phyloP scores from a whole-genome alignment of 352 stramenopile genomes.

The Globisporangium viniferum region DNA sequence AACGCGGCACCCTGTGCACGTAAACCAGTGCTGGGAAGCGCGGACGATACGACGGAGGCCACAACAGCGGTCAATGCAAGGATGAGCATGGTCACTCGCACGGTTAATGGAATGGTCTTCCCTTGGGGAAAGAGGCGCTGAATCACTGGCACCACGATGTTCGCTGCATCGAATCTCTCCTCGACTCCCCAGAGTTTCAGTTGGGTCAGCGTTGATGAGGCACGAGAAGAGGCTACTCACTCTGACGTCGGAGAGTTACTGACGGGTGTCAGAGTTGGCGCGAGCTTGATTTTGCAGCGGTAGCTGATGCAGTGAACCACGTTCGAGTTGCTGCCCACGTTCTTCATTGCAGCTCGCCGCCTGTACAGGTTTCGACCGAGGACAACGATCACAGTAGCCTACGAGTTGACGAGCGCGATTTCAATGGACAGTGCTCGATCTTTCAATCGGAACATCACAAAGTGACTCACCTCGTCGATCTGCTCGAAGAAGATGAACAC shows the following conservation, averaged over 20 bases:
- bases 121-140: not conserved
- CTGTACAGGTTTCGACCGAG: constrained; percentile 1
- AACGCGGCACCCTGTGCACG: not conserved
- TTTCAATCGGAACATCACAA: not conserved
- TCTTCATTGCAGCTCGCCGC: not conserved
- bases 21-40: not conserved
- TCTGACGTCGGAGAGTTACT: not conserved
- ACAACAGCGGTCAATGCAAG: not conserved
- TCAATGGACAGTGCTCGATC: not conserved
- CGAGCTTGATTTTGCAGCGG: not conserved
- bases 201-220: not conserved
- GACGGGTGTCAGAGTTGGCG: not conserved
- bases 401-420: constrained; percentile 1
- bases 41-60: not conserved
- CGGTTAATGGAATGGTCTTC: not conserved
- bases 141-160: not conserved
- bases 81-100: not conserved
- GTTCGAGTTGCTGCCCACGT: not conserved
- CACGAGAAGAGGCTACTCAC: not conserved
- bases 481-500: constrained; percentile 2
- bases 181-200: not conserved
- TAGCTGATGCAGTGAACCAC: constrained; percentile 6
- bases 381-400: not conserved
- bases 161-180: not conserved
- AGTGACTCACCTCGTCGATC: not conserved